Base-by-base conservation (phyloP, 352 stramenopile species). In the Phytophthora ramorum region DNA sequence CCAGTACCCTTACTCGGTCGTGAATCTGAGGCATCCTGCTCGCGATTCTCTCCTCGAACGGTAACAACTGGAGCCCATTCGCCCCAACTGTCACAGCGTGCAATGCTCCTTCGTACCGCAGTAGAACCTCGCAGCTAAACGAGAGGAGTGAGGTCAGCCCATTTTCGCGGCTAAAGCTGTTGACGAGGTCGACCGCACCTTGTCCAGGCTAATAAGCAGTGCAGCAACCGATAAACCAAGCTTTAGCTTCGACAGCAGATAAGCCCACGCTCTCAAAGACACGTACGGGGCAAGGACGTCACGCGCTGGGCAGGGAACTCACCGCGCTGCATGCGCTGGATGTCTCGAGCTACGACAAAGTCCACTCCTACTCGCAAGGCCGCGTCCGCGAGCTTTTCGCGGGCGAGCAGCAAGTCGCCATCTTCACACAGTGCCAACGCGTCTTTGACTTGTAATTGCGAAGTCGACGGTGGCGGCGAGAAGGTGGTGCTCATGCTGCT, bases 331-430 rank as follows among this genome's bases (percentile, higher is more conserved):
- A 85, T 79, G 40, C 55, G 72, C 10, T 60, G 53, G 35, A 90
- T 83, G 53, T 87, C 75, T 4, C 67, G 65, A 46, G 79, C 81
- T 13, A 87, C 73, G 20, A 60, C 38, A n/a, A 69, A 66, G 19
- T 85, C 75, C 13, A 88, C 66, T 16, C 68, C 54, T 5, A 90
- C 59, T 14, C 64, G 72, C 28, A 86, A 45, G 26, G 54, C 14
- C 9, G 59, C 51, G 38, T 87, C 59, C 7, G 66, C 47, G 26
- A 87, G 61, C 24, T 75, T 61, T 44, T 88, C 81, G 5, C 81
- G 76, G 19, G 69, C 50, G n/a, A 90, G 72, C 35, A 90, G 62
- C 53, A 90, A 24, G 37, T 90, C 81, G 16, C 81, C 79, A 51
- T 76, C 73, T 49, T 90, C 79, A 63, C 79, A 82, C 24, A 88